Conservation (phyloP, 345 rosid species). For the Abelmoschus esculentus region DNA sequence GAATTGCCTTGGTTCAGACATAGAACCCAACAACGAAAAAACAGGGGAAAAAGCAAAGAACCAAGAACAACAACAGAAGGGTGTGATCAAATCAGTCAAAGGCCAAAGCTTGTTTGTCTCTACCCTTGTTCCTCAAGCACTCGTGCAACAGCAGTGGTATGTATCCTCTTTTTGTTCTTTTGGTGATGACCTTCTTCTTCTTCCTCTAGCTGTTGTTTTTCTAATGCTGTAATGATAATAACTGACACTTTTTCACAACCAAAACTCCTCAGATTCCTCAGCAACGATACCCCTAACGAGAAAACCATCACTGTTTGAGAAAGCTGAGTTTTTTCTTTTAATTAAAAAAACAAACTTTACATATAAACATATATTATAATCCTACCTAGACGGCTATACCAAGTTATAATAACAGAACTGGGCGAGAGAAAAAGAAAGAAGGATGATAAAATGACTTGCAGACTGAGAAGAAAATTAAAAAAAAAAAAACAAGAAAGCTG, state of each 20-base stretch:
- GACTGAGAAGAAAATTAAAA: background rate
- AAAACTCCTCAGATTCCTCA: constrained; percentile 18
- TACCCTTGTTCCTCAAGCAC: constrained; percentile 22
- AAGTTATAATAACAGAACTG: background rate
- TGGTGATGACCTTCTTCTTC: constrained; percentile 2
- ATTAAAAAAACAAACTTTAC: too few relatives aligned
- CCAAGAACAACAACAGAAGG: background rate
- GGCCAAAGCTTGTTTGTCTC: background rate
- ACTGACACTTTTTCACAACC: constrained; percentile 36
- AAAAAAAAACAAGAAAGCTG: constrained; percentile 27
- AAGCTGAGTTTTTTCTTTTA: too few relatives aligned
- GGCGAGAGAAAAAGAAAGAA: background rate
- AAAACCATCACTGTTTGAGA: constrained; percentile 33
- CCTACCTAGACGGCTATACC: background rate
- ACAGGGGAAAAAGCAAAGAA: background rate
- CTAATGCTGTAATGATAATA: constrained; percentile 30
- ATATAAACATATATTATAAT: background rate
- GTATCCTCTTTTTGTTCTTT: constrained; percentile 16
- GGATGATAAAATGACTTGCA: background rate
- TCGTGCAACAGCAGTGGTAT: constrained; percentile 31
- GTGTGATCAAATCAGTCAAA: constrained; percentile 32
- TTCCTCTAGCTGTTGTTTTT: constrained; percentile 20
- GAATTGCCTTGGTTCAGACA: constrained; percentile 54
- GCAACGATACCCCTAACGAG: constrained; percentile 41
- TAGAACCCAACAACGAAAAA: background rate